Evolutionary conservation across 768 basidiomycete genomes (phyloP).

Genomic region (Lactarius akahatsu): DNA sequence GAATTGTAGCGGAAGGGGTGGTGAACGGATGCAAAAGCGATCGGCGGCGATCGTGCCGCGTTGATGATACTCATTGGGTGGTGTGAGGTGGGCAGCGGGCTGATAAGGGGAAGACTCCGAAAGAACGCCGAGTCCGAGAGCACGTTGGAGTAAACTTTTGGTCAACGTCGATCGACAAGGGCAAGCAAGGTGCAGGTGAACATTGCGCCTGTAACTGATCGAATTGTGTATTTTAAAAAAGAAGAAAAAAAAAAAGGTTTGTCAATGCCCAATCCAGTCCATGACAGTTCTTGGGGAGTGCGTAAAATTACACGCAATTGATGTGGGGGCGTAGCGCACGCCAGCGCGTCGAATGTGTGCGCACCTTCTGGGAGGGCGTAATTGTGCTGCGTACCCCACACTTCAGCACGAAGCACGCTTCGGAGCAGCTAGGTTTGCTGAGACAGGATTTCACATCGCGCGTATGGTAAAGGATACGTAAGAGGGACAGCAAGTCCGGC

Average conservation of each 20-base stretch:
- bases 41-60: slow-evolving; percentile 25
- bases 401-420: neutral
- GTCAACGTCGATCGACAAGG: slow-evolving; percentile 12
- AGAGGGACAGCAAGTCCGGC: slow-evolving; percentile 3
- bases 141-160: slow-evolving; percentile 1
- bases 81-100: neutral
- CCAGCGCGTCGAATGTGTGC: neutral
- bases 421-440: neutral
- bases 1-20: slow-evolving; percentile 13
- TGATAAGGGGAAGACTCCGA: slow-evolving; percentile 4
- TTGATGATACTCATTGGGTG: neutral
- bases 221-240: slow-evolving; percentile 4
- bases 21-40: slow-evolving; percentile 18
- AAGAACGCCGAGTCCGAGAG: neutral
- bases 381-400: slow-evolving; percentile 23
- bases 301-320: slow-evolving; percentile 24
- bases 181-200: neutral
- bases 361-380: slow-evolving; percentile 11
- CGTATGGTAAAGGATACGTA: slow-evolving; percentile 20
- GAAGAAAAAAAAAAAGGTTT: neutral
- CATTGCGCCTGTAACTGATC: neutral
- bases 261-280: neutral
- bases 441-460: slow-evolving; percentile 14
- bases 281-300: slow-evolving; percentile 2
- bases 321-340: slow-evolving; percentile 7